phyloP scores from a whole-genome alignment of 805 yeast genomes.

The Priceomyces haplophilus region DNA sequence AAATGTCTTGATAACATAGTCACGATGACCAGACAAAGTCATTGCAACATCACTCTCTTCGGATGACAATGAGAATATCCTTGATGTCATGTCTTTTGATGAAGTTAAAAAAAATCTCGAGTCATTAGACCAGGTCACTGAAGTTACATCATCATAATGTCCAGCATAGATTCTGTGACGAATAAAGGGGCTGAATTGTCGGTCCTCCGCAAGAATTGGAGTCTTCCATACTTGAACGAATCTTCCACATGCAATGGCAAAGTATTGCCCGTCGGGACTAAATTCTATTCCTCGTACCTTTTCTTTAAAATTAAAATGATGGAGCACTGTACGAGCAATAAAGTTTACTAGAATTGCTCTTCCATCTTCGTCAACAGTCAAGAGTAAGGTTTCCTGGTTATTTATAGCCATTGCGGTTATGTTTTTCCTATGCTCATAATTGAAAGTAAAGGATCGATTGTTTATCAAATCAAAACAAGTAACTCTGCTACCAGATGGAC shows the following conservation, averaged over 20 bases:
- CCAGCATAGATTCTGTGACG: slow-evolving; percentile 90
- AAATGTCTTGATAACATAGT: slow-evolving; percentile 81
- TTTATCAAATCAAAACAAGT: slow-evolving; percentile 82
- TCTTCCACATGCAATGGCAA: slow-evolving; percentile 82
- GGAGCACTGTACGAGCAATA: slow-evolving; percentile 76
- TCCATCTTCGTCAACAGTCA: slow-evolving; percentile 88
- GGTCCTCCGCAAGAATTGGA: slow-evolving; percentile 73
- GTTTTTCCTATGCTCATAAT: slow-evolving; percentile 88
- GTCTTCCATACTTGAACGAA: slow-evolving; percentile 92
- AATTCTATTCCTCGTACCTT: slow-evolving; percentile 71
- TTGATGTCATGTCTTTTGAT: slow-evolving; percentile 85
- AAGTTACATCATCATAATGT: slow-evolving; percentile 77
- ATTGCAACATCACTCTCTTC: slow-evolving; percentile 71
- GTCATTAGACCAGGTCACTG: slow-evolving; percentile 86
- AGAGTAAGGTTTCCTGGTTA: slow-evolving; percentile 70
- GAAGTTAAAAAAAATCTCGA: slow-evolving; percentile 83
- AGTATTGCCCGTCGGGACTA: slow-evolving; percentile 82
- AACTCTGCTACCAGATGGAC: slow-evolving; percentile 95
- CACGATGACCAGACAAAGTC: slow-evolving; percentile 90
- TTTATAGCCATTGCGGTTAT: slow-evolving; percentile 78
- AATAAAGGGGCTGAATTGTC: slow-evolving; percentile 95
- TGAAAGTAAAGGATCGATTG: slow-evolving; percentile 83
- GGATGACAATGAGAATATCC: slow-evolving; percentile 72
- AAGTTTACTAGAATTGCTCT: slow-evolving; percentile 90
- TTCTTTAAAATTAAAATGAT: slow-evolving; percentile 91